Percentiles rank a stretch among this genome's conserved stretches.
Evolutionary conservation across 495 filamentous ascomycete species (phyloP).

Genomic region (Aspergillus affinis): DNA sequence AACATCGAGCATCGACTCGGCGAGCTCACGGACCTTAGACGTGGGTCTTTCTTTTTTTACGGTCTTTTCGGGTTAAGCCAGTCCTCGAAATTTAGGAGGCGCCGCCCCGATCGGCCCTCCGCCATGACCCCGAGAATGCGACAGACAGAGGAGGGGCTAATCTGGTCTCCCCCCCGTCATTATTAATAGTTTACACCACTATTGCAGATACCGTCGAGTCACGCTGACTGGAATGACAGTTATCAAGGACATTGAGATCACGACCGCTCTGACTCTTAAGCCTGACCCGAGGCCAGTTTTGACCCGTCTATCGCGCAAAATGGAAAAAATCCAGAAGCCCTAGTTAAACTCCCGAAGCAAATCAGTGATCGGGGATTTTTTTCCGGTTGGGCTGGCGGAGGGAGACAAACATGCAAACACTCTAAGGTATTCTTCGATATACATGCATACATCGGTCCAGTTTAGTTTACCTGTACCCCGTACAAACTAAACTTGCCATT

Average conservation of each 20-base stretch:
- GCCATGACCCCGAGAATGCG: background rate
- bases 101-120: background rate
- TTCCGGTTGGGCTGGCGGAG: background rate
- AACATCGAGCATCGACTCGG: background rate
- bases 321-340: background rate
- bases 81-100: background rate
- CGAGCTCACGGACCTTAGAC: background rate
- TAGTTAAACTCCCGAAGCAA: too few relatives aligned
- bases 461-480: background rate
- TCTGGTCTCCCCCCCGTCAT: background rate
- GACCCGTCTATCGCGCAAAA: constrained; percentile 11
- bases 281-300: constrained; percentile 1
- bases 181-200: background rate
- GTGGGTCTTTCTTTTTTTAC: background rate
- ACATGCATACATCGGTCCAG: too few relatives aligned
- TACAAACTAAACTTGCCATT: background rate
- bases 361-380: constrained; percentile 5
- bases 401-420: background rate
- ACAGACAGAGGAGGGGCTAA: background rate
- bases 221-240: background rate
- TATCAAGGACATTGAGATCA: background rate
- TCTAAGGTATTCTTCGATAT: too few relatives aligned
- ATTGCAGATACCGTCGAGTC: background rate
- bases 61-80: background rate
- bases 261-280: background rate